phyloP scores from a whole-genome alignment of 2,329 filamentous ascomycete species.

The Aureobasidium sp. region DNA sequence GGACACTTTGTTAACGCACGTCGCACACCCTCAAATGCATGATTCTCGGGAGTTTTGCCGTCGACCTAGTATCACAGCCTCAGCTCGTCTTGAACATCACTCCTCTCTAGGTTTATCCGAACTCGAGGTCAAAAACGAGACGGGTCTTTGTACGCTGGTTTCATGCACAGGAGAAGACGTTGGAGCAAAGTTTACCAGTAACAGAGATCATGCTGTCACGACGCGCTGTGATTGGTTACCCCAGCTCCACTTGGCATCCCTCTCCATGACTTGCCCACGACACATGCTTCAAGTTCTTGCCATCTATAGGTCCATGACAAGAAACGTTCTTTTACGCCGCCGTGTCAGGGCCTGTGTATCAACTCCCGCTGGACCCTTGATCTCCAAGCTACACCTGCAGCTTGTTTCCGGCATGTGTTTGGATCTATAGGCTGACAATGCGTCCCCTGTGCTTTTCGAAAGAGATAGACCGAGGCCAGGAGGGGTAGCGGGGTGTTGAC shows the following conservation, averaged over 20 bases:
- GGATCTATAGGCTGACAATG: slow-evolving; percentile 22
- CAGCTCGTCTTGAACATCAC: background rate
- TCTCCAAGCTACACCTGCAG: slow-evolving; percentile 12
- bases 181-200: slow-evolving; percentile 18
- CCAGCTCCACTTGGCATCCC: background rate
- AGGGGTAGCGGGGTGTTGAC: slow-evolving; percentile 22
- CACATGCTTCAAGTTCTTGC: slow-evolving; percentile 18
- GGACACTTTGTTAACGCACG: background rate
- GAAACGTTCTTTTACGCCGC: slow-evolving; percentile 19
- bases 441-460: background rate
- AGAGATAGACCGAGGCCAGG: slow-evolving; percentile 6
- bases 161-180: slow-evolving; percentile 18
- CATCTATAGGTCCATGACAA: slow-evolving; percentile 3
- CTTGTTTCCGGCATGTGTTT: slow-evolving; percentile 20
- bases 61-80: background rate
- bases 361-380: slow-evolving; percentile 10
- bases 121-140: background rate
- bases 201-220: slow-evolving; percentile 1
- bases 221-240: slow-evolving; percentile 8
- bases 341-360: slow-evolving; percentile 6
- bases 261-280: slow-evolving; percentile 11
- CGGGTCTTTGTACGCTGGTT: background rate
- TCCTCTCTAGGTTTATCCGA: background rate
- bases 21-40: slow-evolving; percentile 2
- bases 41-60: background rate